phyloP scores from a whole-genome alignment of 257 asterid species.

The Mentha longifolia region DNA sequence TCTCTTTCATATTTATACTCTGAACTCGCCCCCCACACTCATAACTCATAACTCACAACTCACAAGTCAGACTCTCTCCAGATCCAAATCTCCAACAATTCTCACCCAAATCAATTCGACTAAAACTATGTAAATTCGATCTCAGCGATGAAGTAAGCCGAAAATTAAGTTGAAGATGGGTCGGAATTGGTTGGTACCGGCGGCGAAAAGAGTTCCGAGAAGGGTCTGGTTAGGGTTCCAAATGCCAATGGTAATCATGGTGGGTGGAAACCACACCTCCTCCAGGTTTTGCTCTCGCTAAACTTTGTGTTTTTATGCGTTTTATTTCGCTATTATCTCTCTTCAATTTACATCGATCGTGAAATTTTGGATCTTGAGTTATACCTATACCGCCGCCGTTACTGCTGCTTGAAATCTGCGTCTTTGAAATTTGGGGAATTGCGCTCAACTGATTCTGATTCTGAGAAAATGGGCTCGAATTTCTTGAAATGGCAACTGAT shows the following conservation, averaged over 20 bases:
- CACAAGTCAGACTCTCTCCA: background rate
- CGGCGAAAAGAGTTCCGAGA: conserved; percentile 54
- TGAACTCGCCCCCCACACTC: background rate
- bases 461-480: conserved; percentile 51
- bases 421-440: conserved; percentile 28
- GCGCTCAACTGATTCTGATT: background rate
- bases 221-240: conserved; percentile 70
- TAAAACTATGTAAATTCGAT: background rate
- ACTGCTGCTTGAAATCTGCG: conserved; percentile 41
- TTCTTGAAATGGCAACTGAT: conserved; percentile 57
- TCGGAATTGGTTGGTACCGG: conserved; percentile 38
- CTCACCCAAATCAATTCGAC: background rate
- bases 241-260: conserved; percentile 71
- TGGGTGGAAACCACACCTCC: conserved; percentile 98
- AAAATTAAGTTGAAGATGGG: conserved; percentile 37
- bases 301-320: conserved; percentile 16
- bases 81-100: background rate
- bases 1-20: background rate
- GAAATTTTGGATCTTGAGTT: conserved; percentile 34
- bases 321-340: conserved; percentile 36
- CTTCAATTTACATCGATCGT: conserved; percentile 20
- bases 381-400: conserved; percentile 32
- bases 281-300: conserved; percentile 98
- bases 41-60: background rate
- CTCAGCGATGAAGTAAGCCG: conserved; percentile 34